Base-by-base conservation (phyloP, 1,284 basidiomycete species). In the Fomitopsis schrenkii region DNA sequence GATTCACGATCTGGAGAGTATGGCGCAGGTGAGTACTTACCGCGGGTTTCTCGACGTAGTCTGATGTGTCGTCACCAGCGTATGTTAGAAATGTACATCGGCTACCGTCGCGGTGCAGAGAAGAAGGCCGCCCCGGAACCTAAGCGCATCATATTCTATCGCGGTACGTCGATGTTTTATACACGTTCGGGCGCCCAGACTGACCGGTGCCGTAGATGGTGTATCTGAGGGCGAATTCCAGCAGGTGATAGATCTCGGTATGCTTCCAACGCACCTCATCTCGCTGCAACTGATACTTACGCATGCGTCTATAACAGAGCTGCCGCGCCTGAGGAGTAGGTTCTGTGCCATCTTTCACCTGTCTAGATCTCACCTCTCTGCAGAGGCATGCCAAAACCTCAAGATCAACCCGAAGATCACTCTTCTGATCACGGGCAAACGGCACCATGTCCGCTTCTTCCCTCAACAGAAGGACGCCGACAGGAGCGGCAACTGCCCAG, bases 221-320 rank as follows among this genome's bases (percentile, higher is more conserved):
- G 90, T 92, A 26, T 90, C 88, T 5, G 90, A 93, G 72, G 91
- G 91, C 5, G 88, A 91, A 65, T 91, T 91, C 69, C 76, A 80
- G 62, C 80, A 87, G 56, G 90, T 92, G 2, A 72, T 90, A 10
- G 83, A 88, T 0, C 66, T 75, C 65, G 86, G 87, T 86, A 57
- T 44, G 76, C 58, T 15, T 15, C 57, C 45, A 35, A 4, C 10
- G 3, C 48, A 22, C 8, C 68, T 14, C 15, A 2, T 40, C 30
- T 44, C 22, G 8, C 8, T 22, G 22, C 4, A 28, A 42, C 9
- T 38, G 14, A n/a, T 46, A 17, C 6, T 30, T 0, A 44, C 26
- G 54, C 10, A 45, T 28, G 48, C 1, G 26, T 17, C n/a, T 60
- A 22, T 57, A 45, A 9, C 66, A 84, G 88, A 90, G 69, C 74